Evolutionary conservation across 2,329 filamentous ascomycete genomes (phyloP), one percentile per base, ranked within the genome.

Genomic region (Colletotrichum lindemuthianum): DNA sequence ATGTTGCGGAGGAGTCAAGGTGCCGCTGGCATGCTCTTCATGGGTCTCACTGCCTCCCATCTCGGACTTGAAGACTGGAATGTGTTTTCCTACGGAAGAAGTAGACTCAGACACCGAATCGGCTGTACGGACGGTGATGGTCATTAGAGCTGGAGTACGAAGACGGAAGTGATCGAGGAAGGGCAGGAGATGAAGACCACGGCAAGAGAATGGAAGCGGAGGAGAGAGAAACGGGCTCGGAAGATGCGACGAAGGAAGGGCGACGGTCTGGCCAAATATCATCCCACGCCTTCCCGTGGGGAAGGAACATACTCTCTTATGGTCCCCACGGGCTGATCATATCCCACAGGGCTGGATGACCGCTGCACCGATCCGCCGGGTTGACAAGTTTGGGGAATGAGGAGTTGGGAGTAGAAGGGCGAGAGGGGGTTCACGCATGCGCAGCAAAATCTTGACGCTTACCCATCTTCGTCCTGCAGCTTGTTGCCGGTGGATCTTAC

Each of bases 1-100:
- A 5, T 63, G 58, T 2, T 57, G 44, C 63, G 69, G 34, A 55
- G 66, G 64, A n/a, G 59, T 44, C 49, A 68, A 51, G 58, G 36
- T 57, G 52, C 57, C 53, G n/a, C 47, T 40, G 41, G 66, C 66
- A 50, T 68, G 64, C 64, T 68, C 66, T 40, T 66, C 65, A 60
- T 67, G 66, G n/a, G 60, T 58, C n/a, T 67, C 67, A 39, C 57
- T 52, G 53, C 54, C 48, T 63, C 66, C 72, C 77, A 76, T 77
- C 63, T 76, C 74, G 67, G 71, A 57, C 57, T 76, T 76, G 56
- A 70, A 68, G 24, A 71, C 68, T 41, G 72, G 59, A 8, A 67
- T 68, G n/a, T 71, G 54, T 57, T 77, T 78, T 56, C 76, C 71
- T 34, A 75, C 49, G 47, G 73, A 77, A 32, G 74, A 78, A 36